Evolutionary conservation across 495 filamentous ascomycete genomes (phyloP), one percentile per base, ranked within the genome.

Genomic region (Hypoxylon lenormandii): DNA sequence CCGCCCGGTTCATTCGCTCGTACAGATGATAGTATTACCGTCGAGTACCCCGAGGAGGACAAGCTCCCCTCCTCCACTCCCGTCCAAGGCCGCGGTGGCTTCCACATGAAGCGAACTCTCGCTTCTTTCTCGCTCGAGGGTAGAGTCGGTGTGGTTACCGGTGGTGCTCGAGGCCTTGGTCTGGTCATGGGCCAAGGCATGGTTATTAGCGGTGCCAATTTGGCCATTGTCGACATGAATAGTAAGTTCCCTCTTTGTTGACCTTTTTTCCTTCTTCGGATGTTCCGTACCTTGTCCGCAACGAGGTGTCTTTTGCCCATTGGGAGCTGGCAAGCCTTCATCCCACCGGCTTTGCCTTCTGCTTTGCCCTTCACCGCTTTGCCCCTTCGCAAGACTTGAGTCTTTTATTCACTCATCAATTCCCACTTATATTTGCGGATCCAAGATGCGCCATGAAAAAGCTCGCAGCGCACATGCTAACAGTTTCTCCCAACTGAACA

Each of bases 201-300:
- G 67, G 90, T 97, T 23, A 87, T 90, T 11, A 93, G 90, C 58
- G 94, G 94, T 28, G 92, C 92, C 6, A 90, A 97, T 77, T 83
- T 97, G 64, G 94, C 94, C 6, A 91, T 98, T 80, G 91, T 97
- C 13, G 94, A 98, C 79, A 76, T 97, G 77, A 97, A 97, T 77
- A 89, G 93, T 96, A 80, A 48, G 89, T 86, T 50, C 13, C 28
- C 49, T 23, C 49, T 11, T 60, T 47, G 26, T 28, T 26, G 12
- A 13, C n/a, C 28, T 22, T 12, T 3, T 3, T 50, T 30, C 13
- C 22, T 19, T 43, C 22, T 40, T 28, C 10, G 26, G 3, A 50
- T 8, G 33, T 21, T 10, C 49, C 30, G 13, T 16, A 42, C 23
- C 53, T n/a, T 26, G 7, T 13, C 47, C 11, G 16, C 4, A 1